phyloP scores from a whole-genome alignment of 129 eudicot species.

The Deinandra increscens region DNA sequence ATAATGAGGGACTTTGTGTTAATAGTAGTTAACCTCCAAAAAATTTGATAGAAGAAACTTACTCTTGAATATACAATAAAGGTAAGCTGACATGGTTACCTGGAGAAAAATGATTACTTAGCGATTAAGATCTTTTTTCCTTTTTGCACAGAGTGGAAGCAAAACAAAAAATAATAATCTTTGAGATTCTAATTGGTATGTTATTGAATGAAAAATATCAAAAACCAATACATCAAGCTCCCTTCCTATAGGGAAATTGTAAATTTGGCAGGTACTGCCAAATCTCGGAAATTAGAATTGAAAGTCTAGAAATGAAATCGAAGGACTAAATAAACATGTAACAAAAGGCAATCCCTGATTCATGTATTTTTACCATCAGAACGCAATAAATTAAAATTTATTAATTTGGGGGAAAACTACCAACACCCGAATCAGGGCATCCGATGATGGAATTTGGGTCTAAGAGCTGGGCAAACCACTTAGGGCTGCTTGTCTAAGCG shows the following conservation, averaged over 20 bases:
- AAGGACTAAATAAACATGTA: not conserved
- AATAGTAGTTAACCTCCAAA: not conserved
- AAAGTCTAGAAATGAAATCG: not conserved
- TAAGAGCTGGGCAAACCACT: not conserved
- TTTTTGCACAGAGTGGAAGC: not conserved
- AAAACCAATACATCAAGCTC: not conserved
- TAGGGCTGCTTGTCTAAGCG: not conserved
- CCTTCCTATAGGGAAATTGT: not conserved
- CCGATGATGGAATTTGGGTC: not conserved
- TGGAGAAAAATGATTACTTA: not conserved
- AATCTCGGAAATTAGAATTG: not conserved
- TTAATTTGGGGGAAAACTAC: not conserved
- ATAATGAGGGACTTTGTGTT: not conserved
- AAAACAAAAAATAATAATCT: not conserved
- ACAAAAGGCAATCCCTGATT: not conserved
- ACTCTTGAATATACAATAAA: not conserved
- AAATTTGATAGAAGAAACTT: not conserved
- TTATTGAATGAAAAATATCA: not conserved
- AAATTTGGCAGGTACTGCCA: not conserved
- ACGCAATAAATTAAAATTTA: not conserved
- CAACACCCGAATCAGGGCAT: not conserved
- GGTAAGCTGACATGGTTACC: not conserved
- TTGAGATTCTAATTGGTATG: not conserved
- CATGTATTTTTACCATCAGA: not conserved
- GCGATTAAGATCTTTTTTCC: not conserved